Evolutionary conservation across 2,329 filamentous ascomycete species (phyloP), one percentile per base, ranked within the genome.

Genomic region (Paecilomyces variotii): DNA sequence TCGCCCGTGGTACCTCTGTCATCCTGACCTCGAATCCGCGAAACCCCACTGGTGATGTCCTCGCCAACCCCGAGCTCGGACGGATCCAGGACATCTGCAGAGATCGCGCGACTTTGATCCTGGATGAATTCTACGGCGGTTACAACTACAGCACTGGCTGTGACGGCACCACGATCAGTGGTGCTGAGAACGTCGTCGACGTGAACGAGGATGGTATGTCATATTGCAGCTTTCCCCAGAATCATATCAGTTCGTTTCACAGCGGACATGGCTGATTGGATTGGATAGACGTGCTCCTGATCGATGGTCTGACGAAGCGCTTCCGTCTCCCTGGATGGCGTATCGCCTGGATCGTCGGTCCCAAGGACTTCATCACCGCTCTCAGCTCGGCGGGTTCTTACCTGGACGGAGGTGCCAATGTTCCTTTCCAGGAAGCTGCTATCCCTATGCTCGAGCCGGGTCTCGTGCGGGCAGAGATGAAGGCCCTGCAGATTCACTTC

Each of bases 241-340:
- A 51, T 34, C 26, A 11, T n/a, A 19, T 19, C 19, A 32, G 39
- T 11, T 10, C 24, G 11, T n/a, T 51, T 11, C 27, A 3, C 12
- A 4, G 14, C 28, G n/a, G 34, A 28, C 27, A 24, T n/a, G n/a
- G 54, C 60, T 60, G 51, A 60, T 54, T 28, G 35, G 2, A n/a
- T 4, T 51, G 2, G 24, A 39, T 55, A 75, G 90, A 96, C 69
- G 92, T 97, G 1, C 84, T 97, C 63, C 90, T 97, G 74, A 93
- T 97, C 64, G 93, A 97, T 71, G 93, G 93, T 55, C 83, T 97
- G 27, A 97, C 93, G 67, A 97, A 97, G 83, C 89, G 93, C 62
- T 97, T 97, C 84, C 87, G 93, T 65, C 86, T 97, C 32, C 93
- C 93, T 1, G 93, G 93, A 61, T 97, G 93, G 91, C 89, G 93